Conservation (phyloP, 2,329 filamentous ascomycete species). For the Trichoderma guizhouense region DNA sequence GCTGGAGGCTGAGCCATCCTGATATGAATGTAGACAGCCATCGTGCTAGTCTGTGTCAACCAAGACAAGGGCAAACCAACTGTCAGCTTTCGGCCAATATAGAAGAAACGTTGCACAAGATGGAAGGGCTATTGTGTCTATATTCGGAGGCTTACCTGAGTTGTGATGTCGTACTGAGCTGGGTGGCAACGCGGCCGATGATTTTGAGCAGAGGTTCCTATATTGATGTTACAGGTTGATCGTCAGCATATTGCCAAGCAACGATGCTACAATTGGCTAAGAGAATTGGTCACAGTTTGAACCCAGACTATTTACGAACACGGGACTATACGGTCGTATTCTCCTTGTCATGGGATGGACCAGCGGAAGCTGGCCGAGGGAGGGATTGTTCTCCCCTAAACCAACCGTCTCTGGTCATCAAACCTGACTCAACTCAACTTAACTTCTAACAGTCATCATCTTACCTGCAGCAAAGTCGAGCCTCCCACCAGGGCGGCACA, state of each 20-base stretch:
- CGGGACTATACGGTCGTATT: neutral
- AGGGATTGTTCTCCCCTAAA: too few relatives aligned
- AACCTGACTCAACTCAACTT: neutral
- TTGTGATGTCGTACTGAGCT: constrained; percentile 26
- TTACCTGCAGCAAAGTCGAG: constrained; percentile 58
- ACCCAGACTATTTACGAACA: neutral
- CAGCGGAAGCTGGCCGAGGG: neutral
- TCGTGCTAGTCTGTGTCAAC: constrained; percentile 46
- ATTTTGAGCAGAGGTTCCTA: constrained; percentile 33
- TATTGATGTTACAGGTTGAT: neutral
- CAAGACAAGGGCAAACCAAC: neutral
- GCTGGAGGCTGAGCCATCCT: constrained; percentile 53
- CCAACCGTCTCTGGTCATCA: neutral
- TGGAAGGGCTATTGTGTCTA: neutral
- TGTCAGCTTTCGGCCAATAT: constrained; percentile 11
- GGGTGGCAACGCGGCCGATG: constrained; percentile 26
- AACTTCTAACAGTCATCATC: constrained; percentile 20
- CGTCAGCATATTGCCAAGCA: neutral
- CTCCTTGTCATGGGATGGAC: neutral
- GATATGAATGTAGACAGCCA: constrained; percentile 59
- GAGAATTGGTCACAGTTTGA: neutral
- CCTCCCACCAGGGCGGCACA: constrained; percentile 60
- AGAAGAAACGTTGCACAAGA: constrained; percentile 8
- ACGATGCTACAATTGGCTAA: neutral
- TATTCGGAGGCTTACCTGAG: constrained; percentile 26